Conservation (phyloP, 148 eudicot genomes). For the Silene conica region DNA sequence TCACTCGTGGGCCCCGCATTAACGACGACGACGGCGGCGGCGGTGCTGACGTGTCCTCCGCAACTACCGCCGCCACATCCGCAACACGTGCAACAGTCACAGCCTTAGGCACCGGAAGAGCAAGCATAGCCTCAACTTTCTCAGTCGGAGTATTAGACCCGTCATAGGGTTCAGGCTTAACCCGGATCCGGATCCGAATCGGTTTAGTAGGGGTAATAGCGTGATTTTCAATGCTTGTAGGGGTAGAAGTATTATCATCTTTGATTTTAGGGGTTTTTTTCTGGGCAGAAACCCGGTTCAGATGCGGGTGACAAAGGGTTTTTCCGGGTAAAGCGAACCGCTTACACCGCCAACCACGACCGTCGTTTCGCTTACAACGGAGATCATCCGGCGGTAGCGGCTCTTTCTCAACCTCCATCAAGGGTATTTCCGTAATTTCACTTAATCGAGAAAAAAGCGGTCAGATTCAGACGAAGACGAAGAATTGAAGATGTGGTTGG, state of each 20-base stretch:
- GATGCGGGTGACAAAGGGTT: conserved; percentile 22
- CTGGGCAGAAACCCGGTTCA: conserved; percentile 8
- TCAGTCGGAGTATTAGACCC: background rate
- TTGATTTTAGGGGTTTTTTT: conserved; percentile 11
- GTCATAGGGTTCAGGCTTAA: conserved; percentile 13
- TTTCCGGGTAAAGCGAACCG: conserved; percentile 17
- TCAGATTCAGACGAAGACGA: background rate
- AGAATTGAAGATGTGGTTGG: background rate
- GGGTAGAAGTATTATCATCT: background rate
- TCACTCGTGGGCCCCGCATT: conserved; percentile 11
- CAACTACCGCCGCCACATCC: background rate
- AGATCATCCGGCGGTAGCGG: conserved; percentile 29
- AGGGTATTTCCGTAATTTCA: conserved; percentile 2
- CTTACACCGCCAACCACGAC: conserved; percentile 35
- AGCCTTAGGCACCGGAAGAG: background rate
- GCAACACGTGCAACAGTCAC: background rate
- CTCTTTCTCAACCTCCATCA: background rate
- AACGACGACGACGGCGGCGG: background rate
- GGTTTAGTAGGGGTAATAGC: background rate
- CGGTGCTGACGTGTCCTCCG: background rate
- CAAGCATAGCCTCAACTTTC: background rate
- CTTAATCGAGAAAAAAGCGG: background rate
- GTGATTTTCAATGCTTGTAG: background rate
- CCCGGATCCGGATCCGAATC: conserved; percentile 23
- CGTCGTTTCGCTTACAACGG: conserved; percentile 31